Evolutionary conservation across 1,284 basidiomycete genomes (phyloP), one percentile per base, ranked within the genome.

Genomic region (Tilletia setariae): DNA sequence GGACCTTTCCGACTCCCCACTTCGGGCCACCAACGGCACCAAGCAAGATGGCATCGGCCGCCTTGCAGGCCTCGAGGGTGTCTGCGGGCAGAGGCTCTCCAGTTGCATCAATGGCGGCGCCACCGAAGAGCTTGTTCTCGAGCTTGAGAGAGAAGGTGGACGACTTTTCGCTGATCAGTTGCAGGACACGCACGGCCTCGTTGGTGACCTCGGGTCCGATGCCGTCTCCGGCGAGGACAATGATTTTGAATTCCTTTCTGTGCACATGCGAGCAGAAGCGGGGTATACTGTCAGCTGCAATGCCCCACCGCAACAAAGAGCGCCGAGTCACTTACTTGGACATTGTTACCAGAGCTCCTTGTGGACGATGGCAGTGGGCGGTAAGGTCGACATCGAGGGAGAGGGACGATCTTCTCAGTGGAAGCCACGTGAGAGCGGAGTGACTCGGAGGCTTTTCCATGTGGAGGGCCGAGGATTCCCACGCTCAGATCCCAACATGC

Each of bases 21-120:
- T 98, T 98, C 43, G 96, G 96, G 21, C 95, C 96, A 72, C 95
- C 96, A 74, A 98, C 92, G 28, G 95, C 90, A 74, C 94, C 80
- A 62, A 82, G 77, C 6, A 82, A 76, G 59, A 82, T 81, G 16
- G 79, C 80, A 65, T 82, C 78, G 43, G 79, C 79, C 2, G 66
- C 68, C 70, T 81, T 78, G 74, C 80, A 82, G 8, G 79, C 80
- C 21, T 90, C 86, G 68, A 98, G 86, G 2, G 96, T 98, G 35
- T 89, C 87, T 4, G 89, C 87, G 3, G 96, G 94, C 1, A 98
- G 85, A 61, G 96, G 90, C 74, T 91, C 88, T 44, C 93, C 92
- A 63, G 87, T 83, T 63, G 88, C 87, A 83, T 98, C 96, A 81
- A 99, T 98, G 7, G 94, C 94, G 75, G 88, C 89, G 67, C 96